Evolutionary conservation across 2,329 filamentous ascomycete genomes (phyloP), one percentile per base, ranked within the genome.

Genomic region (Aquanectria penicillioides): DNA sequence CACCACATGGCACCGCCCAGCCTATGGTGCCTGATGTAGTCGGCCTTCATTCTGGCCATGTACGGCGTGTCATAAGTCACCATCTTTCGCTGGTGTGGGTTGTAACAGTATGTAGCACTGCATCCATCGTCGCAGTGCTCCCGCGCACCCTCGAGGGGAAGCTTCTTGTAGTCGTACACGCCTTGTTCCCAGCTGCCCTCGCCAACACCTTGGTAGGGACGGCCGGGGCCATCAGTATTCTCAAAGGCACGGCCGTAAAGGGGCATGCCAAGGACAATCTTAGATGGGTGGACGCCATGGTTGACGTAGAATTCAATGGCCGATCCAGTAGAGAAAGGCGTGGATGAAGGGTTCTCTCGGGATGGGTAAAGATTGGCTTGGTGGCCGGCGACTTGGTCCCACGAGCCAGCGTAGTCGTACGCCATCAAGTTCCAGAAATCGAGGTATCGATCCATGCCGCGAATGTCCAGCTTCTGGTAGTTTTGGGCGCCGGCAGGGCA

Each of bases 1-100:
- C 93, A 97, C 93, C 93, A 98, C 94, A 98, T 97, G n/a, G 85
- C 92, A 15, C 94, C 94, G 2, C 93, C 94, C 0, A 97, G 83
- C 0, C 86, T 81, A 38, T 83, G 79, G 17, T 84, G 74, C 70
- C 81, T 84, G 71, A 97, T 86, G 73, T 88, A 97, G 10, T 85
- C 78, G 2, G 88, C 87, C 80, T 97, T 98, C 64, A 78, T 73
- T 64, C 80, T 80, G 4, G 88, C 89, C 74, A 93, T 86, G 3
- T 80, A 77, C 1, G 87, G 83, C 2, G 87, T 94, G 72, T 93
- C 91, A 72, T 97, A 98, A 37, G 85, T 90, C 49, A 98, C 84
- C 80, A 98, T 85, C 55, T 85, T 87, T 58, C 83, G 83, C 25
- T 81, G 81, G 1, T 69, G 75, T 0, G 83, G 74, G 71, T 93